Evolutionary conservation across 2,329 filamentous ascomycete species (phyloP), one percentile per base, ranked within the genome.

Genomic region (Pezicula radicicola): DNA sequence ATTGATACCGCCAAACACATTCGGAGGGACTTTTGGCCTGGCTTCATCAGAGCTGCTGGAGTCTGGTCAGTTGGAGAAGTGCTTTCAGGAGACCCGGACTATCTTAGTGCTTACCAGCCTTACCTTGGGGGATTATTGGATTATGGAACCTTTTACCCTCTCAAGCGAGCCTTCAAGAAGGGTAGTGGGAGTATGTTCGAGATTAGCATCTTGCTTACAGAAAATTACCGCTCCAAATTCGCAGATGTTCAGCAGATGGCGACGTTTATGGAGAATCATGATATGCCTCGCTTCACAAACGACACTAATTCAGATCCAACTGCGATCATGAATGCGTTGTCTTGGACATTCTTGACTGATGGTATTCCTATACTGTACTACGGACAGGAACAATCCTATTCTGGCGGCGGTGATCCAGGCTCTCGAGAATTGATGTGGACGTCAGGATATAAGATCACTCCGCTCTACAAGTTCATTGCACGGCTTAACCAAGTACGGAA

Each of bases 41-140:
- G 60, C 0, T 85, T 84, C 57, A 68, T 74, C 19, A 55, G 68
- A 7, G 75, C 78, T 0, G 72, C 79, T 0, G 81, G 79, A 6
- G 77, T 84, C 4, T 85, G 81, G 64, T 72, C 74, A 3, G 72
- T 83, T 13, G 82, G 83, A 6, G 83, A 86, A 60, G 81, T 84
- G 3, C 75, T 83, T 70, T 72, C 21, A 68, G 70, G 2, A 70
- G 72, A 51, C 69, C 72, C 2, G 68, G 62, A 44, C 61, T 70
- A 25, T 8, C 43, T 44, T 15, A 52, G 41, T 44, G 15, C 72
- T 16, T 84, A 81, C 61, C 73, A 79, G 40, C 67, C 70, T 48
- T 63, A 73, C 50, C 74, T 84, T 70, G 72, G 73, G 12, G 80
- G 80, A n/a, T 67, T 85, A 40, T 68, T 85, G 54, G 82, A 85